Percentiles rank a stretch among this genome's conserved stretches.
Evolutionary conservation across 768 basidiomycete species (phyloP).

Genomic region (Scleroderma citrinum): DNA sequence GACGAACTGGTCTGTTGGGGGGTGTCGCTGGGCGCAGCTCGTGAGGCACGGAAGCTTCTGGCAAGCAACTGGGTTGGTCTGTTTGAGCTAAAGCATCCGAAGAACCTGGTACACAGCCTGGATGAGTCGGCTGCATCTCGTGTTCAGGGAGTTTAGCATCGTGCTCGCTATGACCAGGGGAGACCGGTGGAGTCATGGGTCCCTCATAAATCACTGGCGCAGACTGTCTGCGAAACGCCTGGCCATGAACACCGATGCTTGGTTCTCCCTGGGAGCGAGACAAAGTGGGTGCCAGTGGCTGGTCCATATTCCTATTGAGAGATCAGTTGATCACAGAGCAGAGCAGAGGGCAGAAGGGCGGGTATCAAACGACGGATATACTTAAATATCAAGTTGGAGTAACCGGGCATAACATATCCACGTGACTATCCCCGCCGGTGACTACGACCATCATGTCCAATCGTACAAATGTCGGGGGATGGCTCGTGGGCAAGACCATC

Average conservation of each 20-base stretch:
- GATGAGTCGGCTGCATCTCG: constrained; percentile 7
- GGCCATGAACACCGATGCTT: constrained; percentile 1
- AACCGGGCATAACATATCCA: too few species aligned
- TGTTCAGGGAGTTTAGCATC: constrained; percentile 8
- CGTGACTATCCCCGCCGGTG: too few species aligned
- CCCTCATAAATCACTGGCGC: constrained; percentile 44
- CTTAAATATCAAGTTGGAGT: too few species aligned
- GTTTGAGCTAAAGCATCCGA: constrained; percentile 3
- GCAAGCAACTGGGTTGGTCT: constrained; percentile 10
- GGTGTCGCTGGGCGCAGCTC: constrained; percentile 14
- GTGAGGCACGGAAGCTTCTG: neutral
- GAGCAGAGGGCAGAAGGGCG: neutral
- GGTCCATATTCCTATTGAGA: constrained; percentile 18
- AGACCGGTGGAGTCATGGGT: constrained; percentile 69
- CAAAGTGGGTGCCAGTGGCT: constrained; percentile 18
- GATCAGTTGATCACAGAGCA: neutral
- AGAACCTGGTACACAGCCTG: constrained; percentile 8
- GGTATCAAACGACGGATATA: too few species aligned
- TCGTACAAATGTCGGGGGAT: constrained; percentile 30
- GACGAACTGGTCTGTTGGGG: constrained; percentile 40
- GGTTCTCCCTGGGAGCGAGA: constrained; percentile 4
- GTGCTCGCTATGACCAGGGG: constrained; percentile 46
- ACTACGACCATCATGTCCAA: constrained; percentile 34
- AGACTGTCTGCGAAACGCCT: constrained; percentile 31
- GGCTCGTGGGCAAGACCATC: constrained; percentile 73